Percentiles rank a stretch among this genome's conserved stretches.
Evolutionary conservation across 371 early-diverging fungal species (phyloP).

Genomic region (Basidiobolus heterosporus): DNA sequence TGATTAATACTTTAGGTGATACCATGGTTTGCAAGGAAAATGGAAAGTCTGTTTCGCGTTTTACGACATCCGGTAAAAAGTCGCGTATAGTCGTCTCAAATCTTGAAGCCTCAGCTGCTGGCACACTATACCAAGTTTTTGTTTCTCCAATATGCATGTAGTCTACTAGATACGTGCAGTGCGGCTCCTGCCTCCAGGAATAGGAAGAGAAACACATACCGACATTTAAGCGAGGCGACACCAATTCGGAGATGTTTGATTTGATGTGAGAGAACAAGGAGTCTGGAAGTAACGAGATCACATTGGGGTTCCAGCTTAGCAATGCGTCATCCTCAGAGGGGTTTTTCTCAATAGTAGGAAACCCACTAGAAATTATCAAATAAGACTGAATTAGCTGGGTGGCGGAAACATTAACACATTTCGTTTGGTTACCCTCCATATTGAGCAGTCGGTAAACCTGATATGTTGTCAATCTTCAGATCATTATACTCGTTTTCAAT

Average conservation of each 20-base stretch:
- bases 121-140: constrained; percentile 94
- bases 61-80: constrained; percentile 74
- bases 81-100: constrained; percentile 73
- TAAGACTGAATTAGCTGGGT: neutral
- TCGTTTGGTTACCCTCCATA: constrained; percentile 53
- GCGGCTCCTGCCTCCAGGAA: constrained; percentile 95
- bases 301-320: constrained; percentile 76
- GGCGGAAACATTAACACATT: neutral
- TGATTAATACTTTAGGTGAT: constrained; percentile 48
- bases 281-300: constrained; percentile 55
- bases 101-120: constrained; percentile 52
- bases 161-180: constrained; percentile 87
- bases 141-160: constrained; percentile 92
- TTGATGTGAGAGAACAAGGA: constrained; percentile 75
- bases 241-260: constrained; percentile 74
- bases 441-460: constrained; percentile 75
- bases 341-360: constrained; percentile 43
- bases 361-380: constrained; percentile 25
- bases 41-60: constrained; percentile 75
- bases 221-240: constrained; percentile 89
- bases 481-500: constrained; percentile 71
- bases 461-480: constrained; percentile 87
- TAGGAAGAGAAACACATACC: constrained; percentile 91
- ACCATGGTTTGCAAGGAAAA: constrained; percentile 84
- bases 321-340: constrained; percentile 34